Evolutionary conservation across 768 basidiomycete genomes (phyloP).

Genomic region (Serendipita sp.): DNA sequence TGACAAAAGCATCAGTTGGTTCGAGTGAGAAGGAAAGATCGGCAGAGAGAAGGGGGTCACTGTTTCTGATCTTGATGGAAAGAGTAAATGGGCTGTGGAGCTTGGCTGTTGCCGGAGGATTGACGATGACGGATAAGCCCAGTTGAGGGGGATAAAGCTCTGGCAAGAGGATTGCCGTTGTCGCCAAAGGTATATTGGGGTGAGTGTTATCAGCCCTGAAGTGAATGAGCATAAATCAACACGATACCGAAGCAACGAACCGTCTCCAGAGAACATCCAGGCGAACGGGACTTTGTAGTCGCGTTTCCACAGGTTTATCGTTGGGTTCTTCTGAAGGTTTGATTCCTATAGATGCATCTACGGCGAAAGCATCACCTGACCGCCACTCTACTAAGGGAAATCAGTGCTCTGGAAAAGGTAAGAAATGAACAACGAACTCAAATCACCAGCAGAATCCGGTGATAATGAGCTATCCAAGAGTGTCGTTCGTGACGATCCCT

Average conservation of each 20-base stretch:
- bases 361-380: slow-evolving; percentile 40
- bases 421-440: background rate
- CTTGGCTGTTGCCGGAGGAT: slow-evolving; percentile 41
- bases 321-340: slow-evolving; percentile 27
- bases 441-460: slow-evolving; percentile 29
- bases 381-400: slow-evolving; percentile 8
- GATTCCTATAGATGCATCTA: slow-evolving; percentile 33
- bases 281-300: background rate
- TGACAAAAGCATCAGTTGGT: slow-evolving; percentile 58
- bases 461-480: background rate
- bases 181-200: slow-evolving; percentile 17
- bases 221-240: background rate
- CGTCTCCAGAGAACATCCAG: slow-evolving; percentile 16
- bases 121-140: slow-evolving; percentile 47
- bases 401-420: slow-evolving; percentile 18
- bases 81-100: slow-evolving; percentile 48
- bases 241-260: background rate
- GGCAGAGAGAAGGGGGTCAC: slow-evolving; percentile 44
- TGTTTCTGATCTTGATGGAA: slow-evolving; percentile 46
- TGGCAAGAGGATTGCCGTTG: slow-evolving; percentile 43
- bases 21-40: slow-evolving; percentile 61
- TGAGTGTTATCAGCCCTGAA: background rate
- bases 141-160: slow-evolving; percentile 42
- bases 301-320: background rate
- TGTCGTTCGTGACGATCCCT: background rate